A percentile compares a stretch with the other conserved stretches of the same genome.
These are phyloP conservation scores for Cadophora sp. DNA, from an alignment of 2,329 filamentous ascomycete genomes.

Conservation along the genomic window DNA sequence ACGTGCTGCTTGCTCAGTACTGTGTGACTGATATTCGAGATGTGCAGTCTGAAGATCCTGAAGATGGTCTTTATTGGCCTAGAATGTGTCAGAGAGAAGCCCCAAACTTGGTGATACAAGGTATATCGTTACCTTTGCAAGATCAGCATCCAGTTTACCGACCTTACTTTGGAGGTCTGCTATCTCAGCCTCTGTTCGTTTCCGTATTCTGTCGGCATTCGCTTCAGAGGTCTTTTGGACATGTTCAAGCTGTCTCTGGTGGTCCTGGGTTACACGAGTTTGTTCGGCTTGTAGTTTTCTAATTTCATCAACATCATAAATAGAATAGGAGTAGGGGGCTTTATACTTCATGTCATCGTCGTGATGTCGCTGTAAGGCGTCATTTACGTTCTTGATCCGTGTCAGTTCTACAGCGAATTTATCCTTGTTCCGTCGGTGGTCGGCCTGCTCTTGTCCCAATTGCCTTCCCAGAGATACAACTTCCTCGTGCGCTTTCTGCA, in stretches of 20 bases:
- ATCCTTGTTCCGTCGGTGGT: constrained; percentile 72
- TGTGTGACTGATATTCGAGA: constrained; percentile 55
- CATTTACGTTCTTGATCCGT: constrained; percentile 60
- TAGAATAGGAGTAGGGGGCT: neutral
- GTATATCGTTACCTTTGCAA: constrained; percentile 59
- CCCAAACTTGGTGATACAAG: no score
- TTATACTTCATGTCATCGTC: constrained; percentile 67
- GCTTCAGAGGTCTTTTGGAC: constrained; percentile 56
- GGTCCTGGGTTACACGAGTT: constrained; percentile 39
- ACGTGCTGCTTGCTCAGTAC: constrained; percentile 40
- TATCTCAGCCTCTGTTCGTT: constrained; percentile 64
- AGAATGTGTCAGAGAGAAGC: constrained; percentile 32
- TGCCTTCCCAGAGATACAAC: constrained; percentile 57
- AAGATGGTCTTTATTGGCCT: constrained; percentile 65
- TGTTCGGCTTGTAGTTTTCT: constrained; percentile 47
- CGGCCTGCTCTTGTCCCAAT: constrained; percentile 75
- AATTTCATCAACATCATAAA: constrained; percentile 31
- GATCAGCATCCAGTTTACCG: constrained; percentile 65
- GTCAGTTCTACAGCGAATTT: constrained; percentile 59
- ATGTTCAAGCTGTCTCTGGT: constrained; percentile 54
- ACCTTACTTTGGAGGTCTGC: constrained; percentile 68
- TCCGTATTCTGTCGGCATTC: constrained; percentile 56
- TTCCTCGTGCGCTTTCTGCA: constrained; percentile 56
- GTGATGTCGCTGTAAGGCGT: constrained; percentile 73
- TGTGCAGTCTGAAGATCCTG: constrained; percentile 65